A percentile compares a stretch with the other conserved stretches of the same genome.
Conservation (phyloP, 768 basidiomycete genomes). For the Vararia minispora region DNA sequence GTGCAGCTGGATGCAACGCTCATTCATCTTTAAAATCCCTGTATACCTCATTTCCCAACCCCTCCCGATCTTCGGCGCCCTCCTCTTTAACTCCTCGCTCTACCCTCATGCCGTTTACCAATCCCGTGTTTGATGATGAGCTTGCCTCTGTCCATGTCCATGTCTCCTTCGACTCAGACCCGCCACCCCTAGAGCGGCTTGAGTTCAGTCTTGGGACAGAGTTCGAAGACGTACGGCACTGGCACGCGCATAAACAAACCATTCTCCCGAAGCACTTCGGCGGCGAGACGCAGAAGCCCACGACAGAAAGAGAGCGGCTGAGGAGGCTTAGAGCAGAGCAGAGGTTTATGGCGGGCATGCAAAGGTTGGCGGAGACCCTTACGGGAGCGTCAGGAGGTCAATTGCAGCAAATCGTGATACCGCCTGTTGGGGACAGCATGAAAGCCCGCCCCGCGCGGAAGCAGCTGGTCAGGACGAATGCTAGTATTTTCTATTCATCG, state of each 20-base stretch:
- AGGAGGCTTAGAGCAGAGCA: constrained; percentile 36
- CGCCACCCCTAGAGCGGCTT: constrained; percentile 15
- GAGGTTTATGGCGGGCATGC: constrained; percentile 43
- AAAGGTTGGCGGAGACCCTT: constrained; percentile 48
- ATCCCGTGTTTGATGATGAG: constrained; percentile 29
- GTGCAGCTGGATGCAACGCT: too few species aligned
- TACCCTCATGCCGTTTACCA: constrained; percentile 26
- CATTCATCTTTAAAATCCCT: constrained; percentile 8
- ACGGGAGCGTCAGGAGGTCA: constrained; percentile 48
- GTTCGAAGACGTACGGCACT: constrained; percentile 44
- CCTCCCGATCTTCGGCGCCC: constrained; percentile 18
- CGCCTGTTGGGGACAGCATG: constrained; percentile 21
- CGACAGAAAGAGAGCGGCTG: constrained; percentile 25
- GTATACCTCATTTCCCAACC: constrained; percentile 18
- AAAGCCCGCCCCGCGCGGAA: neutral
- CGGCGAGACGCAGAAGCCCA: constrained; percentile 25
- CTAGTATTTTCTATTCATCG: neutral
- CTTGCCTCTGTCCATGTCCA: constrained; percentile 25
- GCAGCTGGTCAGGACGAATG: too few species aligned
- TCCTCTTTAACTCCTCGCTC: constrained; percentile 10
- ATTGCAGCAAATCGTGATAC: constrained; percentile 45
- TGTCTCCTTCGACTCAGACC: constrained; percentile 14
- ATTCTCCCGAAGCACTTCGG: constrained; percentile 46
- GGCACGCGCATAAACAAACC: constrained; percentile 40
- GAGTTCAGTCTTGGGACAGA: constrained; percentile 28